Evolutionary conservation across 805 yeast species (phyloP), one percentile per base, ranked within the genome.

Genomic region (Suhomyces kilbournensis): DNA sequence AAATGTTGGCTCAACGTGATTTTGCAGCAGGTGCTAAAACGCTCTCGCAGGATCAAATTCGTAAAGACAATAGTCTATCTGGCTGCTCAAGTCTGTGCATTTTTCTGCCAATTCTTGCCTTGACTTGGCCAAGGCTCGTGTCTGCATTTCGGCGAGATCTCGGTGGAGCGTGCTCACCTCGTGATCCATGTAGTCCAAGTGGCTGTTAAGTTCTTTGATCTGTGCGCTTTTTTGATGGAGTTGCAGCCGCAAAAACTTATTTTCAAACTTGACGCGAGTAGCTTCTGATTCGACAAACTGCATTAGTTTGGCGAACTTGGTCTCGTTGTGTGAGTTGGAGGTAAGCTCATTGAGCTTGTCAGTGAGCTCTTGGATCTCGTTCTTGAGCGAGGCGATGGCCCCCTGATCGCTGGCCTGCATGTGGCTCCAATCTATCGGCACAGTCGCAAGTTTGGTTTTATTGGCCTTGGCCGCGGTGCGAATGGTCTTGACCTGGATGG

Each of bases 401-500:
- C 61, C 54, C 44, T 62, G 63, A 44, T 69, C 71, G n/a, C 53
- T 50, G 15, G 56, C 54, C 47, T 60, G 64, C 26, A 68, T 55
- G 44, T 64, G 61, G n/a, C 59, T 63, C 75, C 74, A 70, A 48
- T 72, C 68, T 22, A 70, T 61, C 9, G 70, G 65, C 9, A 62
- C 56, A 20, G 62, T 51, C 2, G 61, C 45, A 22, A 69, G 58
- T 49, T 69, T 63, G 25, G 65, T 66, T 44, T 68, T 65, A 56
- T 74, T 73, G 7, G 76, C 71, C 34, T 60, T 77, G 0, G 93
- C 96, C 17, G 69, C 68, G 32, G 89, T 85, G 51, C 78, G 79
- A 57, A 89, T 87, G 57, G 75, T 74, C 63, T 88, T 86, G 2
- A 90, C 93, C 53, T 86, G 82, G 19, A 83, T 85, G 1, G 96